phyloP scores from a whole-genome alignment of 495 filamentous ascomycete species.

The Hamigera avellanea region DNA sequence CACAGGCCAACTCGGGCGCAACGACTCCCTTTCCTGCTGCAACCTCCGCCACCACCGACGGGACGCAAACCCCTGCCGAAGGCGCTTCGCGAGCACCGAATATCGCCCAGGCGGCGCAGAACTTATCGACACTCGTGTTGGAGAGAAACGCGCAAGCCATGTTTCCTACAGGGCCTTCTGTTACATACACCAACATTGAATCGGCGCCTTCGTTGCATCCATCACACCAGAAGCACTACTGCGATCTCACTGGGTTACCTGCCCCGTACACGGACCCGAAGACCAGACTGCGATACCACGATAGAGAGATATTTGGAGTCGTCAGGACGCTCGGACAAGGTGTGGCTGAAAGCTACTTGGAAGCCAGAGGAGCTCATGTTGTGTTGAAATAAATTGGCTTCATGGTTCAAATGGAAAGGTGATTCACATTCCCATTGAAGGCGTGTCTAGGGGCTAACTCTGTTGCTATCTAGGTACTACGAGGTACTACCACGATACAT shows the following conservation, averaged over 20 bases:
- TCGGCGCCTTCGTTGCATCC: slow-evolving; percentile 71
- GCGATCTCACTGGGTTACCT: slow-evolving; percentile 85
- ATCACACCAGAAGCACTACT: slow-evolving; percentile 69
- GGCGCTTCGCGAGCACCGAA: slow-evolving; percentile 46
- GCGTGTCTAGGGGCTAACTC: no score
- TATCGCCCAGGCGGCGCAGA: slow-evolving; percentile 73
- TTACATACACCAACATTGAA: slow-evolving; percentile 93
- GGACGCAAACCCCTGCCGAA: slow-evolving; percentile 47
- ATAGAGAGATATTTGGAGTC: slow-evolving; percentile 77
- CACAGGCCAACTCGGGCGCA: slow-evolving; percentile 70
- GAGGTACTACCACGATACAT: neutral
- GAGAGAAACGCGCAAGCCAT: slow-evolving; percentile 51
- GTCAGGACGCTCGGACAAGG: slow-evolving; percentile 67
- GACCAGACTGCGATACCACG: slow-evolving; percentile 77
- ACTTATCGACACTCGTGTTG: slow-evolving; percentile 70
- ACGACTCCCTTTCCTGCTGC: slow-evolving; percentile 55
- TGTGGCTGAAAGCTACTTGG: slow-evolving; percentile 74
- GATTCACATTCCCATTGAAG: no score
- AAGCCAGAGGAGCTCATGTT: slow-evolving; percentile 81
- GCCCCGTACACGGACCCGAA: slow-evolving; percentile 90
- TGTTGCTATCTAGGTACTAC: neutral
- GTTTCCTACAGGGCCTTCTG: slow-evolving; percentile 46
- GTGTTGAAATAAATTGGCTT: slow-evolving; percentile 61
- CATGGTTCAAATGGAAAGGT: no score
- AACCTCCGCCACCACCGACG: slow-evolving; percentile 40